Base-by-base conservation (phyloP, 2,329 filamentous ascomycete species). In the Sporothrix variecibatus region DNA sequence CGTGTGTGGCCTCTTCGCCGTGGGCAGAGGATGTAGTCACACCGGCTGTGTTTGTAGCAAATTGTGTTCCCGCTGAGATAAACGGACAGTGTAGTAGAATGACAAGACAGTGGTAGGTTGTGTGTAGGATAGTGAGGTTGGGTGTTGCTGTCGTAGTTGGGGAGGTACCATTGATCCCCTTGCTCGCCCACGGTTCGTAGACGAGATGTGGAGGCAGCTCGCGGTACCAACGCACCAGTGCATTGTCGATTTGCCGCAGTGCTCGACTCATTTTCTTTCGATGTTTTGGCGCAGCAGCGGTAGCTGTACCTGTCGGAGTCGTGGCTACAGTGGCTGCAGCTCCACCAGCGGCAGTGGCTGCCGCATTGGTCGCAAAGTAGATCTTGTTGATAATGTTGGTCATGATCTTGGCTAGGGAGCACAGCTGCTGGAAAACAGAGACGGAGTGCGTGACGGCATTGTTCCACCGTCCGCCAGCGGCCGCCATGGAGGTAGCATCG, bases 51-150 rank as follows among this genome's bases (percentile, higher is more conserved):
- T 26, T 26, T 9, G 72, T 53, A 20, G 20, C 20, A n/a, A 9
- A 31, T 2, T n/a, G 38, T 11, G 71, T 40, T 2, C 40, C 67
- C 0, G 65, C 26, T 5, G 73, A 56, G 49, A 77, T 75, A 76
- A 86, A 85, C 1, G 84, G 83, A 2, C 84, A 81, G 73, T 86
- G 84, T 6, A 86, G 80, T 0, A 86, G 79, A 62, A 86, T 85
- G 11, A 81, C 80, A 15, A 86, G 80, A 4, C 83, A 81, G 74
- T 85, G 79, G 75, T 84, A 86, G 8, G 80, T 81, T 20, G 72
- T 74, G 65, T 74, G 74, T 12, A 76, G 49, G 17, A 74, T 75
- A 26, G 73, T 74, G 3, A 73, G 38, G 56, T 76, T 76, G 20
- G 75, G 75, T 3, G 73, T 70, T 3, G 73, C 40, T 12, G 70